A percentile compares a stretch with the other conserved stretches of the same genome.
Conservation (phyloP, 1,284 basidiomycete species). For the Moniliophthora roreri region DNA sequence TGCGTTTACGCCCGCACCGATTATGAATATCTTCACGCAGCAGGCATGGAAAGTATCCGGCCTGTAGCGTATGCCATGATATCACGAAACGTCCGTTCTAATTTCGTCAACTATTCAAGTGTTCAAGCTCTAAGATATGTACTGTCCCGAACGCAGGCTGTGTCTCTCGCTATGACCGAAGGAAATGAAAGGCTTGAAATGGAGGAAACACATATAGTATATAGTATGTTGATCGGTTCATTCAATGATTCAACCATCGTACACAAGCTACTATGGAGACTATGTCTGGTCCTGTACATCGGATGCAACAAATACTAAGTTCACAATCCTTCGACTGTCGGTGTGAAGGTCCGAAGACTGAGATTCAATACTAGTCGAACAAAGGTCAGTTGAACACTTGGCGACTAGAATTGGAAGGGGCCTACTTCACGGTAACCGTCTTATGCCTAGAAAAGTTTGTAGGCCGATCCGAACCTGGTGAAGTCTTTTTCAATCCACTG, state of each 20-base stretch:
- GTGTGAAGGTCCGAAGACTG: slow-evolving; percentile 32
- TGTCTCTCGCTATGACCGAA: too few species aligned
- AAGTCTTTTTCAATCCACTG: slow-evolving; percentile 42
- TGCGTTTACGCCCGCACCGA: not conserved
- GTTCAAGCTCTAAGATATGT: too few species aligned
- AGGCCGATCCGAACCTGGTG: slow-evolving; percentile 33
- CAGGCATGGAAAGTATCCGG: too few species aligned
- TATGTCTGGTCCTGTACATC: slow-evolving; percentile 32
- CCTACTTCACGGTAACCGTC: slow-evolving; percentile 51
- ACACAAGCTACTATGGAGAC: not conserved
- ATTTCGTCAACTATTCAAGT: too few species aligned
- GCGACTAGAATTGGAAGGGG: slow-evolving; percentile 10
- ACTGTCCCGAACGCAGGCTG: too few species aligned
- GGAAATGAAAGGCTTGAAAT: too few species aligned
- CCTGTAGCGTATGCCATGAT: too few species aligned
- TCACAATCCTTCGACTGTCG: slow-evolving; percentile 51
- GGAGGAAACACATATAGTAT: too few species aligned
- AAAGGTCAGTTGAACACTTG: not conserved
- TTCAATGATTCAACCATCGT: not conserved
- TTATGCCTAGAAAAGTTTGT: slow-evolving; percentile 50
- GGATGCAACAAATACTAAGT: slow-evolving; percentile 46
- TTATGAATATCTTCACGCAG: not conserved
- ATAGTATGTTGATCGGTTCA: too few species aligned
- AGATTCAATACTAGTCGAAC: slow-evolving; percentile 43
- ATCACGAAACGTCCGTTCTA: too few species aligned